Conservation (phyloP, 2,329 filamentous ascomycete genomes). For the Falciphora oryzae region DNA sequence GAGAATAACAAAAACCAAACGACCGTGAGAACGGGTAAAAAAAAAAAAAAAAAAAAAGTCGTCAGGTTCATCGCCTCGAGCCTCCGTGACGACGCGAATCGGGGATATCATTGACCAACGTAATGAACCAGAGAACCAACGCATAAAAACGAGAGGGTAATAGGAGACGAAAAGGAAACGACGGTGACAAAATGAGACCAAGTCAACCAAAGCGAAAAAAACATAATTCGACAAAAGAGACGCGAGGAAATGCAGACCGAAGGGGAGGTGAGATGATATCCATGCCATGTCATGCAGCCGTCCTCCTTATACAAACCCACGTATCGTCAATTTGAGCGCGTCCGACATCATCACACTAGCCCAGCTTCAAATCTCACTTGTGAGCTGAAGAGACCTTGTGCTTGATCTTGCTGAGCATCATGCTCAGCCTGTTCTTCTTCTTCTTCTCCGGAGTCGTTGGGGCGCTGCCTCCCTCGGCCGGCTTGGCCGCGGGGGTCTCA, state of each 20-base stretch:
- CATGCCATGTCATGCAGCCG: neutral
- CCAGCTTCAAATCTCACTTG: neutral
- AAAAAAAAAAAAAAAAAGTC: neutral
- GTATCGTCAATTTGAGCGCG: constrained; percentile 5
- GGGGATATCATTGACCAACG: constrained; percentile 6
- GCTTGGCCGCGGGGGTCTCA: constrained; percentile 17
- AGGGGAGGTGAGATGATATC: neutral
- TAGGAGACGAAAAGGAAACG: neutral
- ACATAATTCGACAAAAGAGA: neutral
- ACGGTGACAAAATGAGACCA: neutral
- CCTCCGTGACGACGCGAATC: constrained; percentile 6
- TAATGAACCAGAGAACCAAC: neutral
- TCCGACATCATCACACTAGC: neutral
- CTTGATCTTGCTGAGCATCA: constrained; percentile 55
- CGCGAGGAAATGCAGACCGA: neutral
- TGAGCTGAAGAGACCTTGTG: constrained; percentile 30
- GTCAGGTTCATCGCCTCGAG: neutral
- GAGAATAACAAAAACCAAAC: constrained; percentile 1
- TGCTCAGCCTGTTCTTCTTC: constrained; percentile 60
- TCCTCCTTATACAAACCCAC: constrained; percentile 6
- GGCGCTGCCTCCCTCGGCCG: constrained; percentile 26
- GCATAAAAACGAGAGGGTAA: neutral
- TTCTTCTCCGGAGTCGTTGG: constrained; percentile 48
- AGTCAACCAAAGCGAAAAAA: neutral
- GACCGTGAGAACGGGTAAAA: constrained; percentile 11